These are phyloP conservation scores for Cryptococcus jaspeensis DNA, from an alignment of 1,284 basidiomycete species.

Conservation along the genomic window DNA sequence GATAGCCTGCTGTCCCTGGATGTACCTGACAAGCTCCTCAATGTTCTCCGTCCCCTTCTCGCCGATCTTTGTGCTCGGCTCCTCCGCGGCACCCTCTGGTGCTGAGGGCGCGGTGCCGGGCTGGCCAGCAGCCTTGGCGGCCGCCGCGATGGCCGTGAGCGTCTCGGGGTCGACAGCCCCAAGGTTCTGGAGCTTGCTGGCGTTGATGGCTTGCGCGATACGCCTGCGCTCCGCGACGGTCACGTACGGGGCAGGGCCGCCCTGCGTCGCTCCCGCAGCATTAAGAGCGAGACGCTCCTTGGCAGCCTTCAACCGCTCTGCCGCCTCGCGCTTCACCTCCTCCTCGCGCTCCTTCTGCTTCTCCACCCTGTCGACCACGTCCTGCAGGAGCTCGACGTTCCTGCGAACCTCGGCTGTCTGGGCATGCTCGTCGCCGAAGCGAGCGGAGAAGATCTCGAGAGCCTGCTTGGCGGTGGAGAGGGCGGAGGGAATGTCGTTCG, in stretches of 20 bases:
- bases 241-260: neutral
- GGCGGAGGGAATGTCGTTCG: conserved; percentile 49
- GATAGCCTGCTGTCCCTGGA: conserved; percentile 43
- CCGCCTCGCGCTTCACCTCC: conserved; percentile 39
- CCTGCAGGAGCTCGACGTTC: conserved; percentile 51
- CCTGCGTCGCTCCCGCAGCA: conserved; percentile 3
- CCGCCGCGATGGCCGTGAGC: conserved; percentile 9
- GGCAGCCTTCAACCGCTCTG: conserved; percentile 37
- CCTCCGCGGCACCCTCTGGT: conserved; percentile 15
- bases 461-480: conserved; percentile 48
- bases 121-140: conserved; percentile 11
- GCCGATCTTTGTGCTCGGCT: conserved; percentile 25
- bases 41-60: conserved; percentile 47
- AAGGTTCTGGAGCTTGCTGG: conserved; percentile 7
- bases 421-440: conserved; percentile 48
- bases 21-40: conserved; percentile 54
- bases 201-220: conserved; percentile 1
- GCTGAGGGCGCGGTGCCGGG: conserved; percentile 14
- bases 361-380: conserved; percentile 48
- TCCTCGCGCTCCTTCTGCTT: conserved; percentile 44
- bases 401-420: conserved; percentile 52
- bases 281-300: conserved; percentile 28
- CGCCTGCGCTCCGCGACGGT: conserved; percentile 3
- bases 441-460: conserved; percentile 49
- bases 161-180: conserved; percentile 12